phyloP scores from a whole-genome alignment of 2,329 filamentous ascomycete species.

The Trichoderma breve region DNA sequence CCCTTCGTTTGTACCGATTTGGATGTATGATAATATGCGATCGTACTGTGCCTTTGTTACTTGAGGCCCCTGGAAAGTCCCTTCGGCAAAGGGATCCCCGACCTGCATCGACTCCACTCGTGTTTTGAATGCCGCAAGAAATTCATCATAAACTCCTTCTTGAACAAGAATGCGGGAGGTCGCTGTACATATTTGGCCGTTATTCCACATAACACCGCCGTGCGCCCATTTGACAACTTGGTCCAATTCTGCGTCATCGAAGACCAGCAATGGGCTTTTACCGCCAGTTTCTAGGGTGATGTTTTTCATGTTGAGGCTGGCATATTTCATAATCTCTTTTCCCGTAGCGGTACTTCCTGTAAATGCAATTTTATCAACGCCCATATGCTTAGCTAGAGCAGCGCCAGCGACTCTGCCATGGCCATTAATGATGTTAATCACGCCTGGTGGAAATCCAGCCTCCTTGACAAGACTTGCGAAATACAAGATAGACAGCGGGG shows the following conservation, averaged over 20 bases:
- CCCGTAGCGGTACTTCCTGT: conserved; percentile 53
- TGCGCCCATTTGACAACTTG: neutral
- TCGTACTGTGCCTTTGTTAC: conserved; percentile 36
- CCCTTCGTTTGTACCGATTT: neutral
- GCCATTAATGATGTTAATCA: neutral
- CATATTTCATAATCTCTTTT: conserved; percentile 29
- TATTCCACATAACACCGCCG: neutral
- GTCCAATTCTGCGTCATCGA: neutral
- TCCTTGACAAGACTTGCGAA: neutral
- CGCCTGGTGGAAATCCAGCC: neutral
- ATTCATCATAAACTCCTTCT: neutral
- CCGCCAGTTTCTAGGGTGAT: conserved; percentile 72
- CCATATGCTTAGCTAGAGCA: neutral
- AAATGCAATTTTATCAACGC: conserved; percentile 4
- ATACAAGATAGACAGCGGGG: conserved; percentile 29
- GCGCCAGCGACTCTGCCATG: neutral
- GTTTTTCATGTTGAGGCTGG: conserved; percentile 66
- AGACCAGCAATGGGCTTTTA: conserved; percentile 42
- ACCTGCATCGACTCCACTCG: neutral
- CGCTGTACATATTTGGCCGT: neutral
- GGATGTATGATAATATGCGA: conserved; percentile 32
- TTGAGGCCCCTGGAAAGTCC: conserved; percentile 41
- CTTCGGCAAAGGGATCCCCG: conserved; percentile 25
- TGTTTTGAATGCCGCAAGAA: neutral
- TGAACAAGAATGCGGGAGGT: neutral